Evolutionary conservation across 306 rosid genomes (phyloP), one percentile per base, ranked within the genome.

Genomic region (Lathyrus sativus): DNA sequence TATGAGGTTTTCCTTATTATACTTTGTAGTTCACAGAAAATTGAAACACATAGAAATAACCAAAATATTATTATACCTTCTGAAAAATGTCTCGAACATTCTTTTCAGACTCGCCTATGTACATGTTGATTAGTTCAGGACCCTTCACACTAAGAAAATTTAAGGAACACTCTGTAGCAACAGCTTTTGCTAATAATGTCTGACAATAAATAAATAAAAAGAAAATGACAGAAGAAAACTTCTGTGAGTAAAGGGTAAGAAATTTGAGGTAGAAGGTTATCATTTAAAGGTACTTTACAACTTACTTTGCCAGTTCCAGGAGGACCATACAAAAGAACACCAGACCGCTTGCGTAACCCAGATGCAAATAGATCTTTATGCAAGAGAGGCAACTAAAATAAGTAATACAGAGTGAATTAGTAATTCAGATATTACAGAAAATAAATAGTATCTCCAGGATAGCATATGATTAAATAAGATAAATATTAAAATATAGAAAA

Each of bases 281-380:
- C 61, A 72, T 59, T 43, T 24, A 43, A 9, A 42, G 60, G 69
- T 59, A 53, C 57, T 37, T 46, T 9, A 48, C 19, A 50, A 79
- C 87, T 74, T 84, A 93, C 99, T 82, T 90, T 93, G 61, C 99
- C 97, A 59, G 99, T 93, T 74, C 99, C 97, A 41, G 99, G 96
- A 9, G 97, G 99, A 6, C 99, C 99, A 68, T 90, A 90, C 22
- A 90, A 75, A 70, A 93, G 99, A 73, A 90, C 96, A 70, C 99
- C 97, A 28, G 99, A 93, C 72, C 89, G 84, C 83, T 90, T 93
- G 9, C 99, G 95, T 79, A 88, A 72, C 50, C 99, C 99, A 72
- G 99, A 88, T 46, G 97, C 79, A 80, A 93, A 93, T 24, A 93
- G 80, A 74, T 90, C 95, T 87, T 90, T 90, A 77, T 93, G 99